A percentile compares a stretch with the other conserved stretches of the same genome.
Conservation (phyloP, 768 basidiomycete genomes). For the Leccinum boreale region DNA sequence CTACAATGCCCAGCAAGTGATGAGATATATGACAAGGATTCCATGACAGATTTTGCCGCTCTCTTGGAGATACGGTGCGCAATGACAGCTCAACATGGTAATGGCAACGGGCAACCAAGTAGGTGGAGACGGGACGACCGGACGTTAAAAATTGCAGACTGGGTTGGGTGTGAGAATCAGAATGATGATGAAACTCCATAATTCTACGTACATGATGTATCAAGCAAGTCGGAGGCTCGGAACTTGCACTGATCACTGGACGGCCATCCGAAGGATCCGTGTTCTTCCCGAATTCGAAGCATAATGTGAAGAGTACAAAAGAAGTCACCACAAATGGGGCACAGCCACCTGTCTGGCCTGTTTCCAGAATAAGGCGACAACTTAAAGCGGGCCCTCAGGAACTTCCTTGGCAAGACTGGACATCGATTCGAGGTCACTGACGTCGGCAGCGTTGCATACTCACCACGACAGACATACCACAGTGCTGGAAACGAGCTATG, state of each 20-base stretch:
- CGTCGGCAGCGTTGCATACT: background rate
- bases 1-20: background rate
- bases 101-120: background rate
- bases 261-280: background rate
- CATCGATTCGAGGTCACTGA: background rate
- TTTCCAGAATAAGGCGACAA: background rate
- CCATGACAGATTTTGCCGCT: background rate
- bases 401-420: background rate
- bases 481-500: background rate
- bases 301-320: background rate
- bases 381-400: no score
- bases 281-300: background rate
- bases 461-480: constrained; percentile 2
- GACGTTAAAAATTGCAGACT: background rate
- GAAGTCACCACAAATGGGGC: background rate
- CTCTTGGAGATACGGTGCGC: background rate
- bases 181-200: background rate
- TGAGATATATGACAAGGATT: background rate
- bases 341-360: background rate
- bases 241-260: background rate
- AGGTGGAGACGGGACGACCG: background rate
- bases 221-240: background rate
- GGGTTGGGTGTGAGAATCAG: background rate
- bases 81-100: background rate
- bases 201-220: background rate